Conservation (phyloP, 371 early-diverging fungal genomes). For the Lichtheimia ornata region DNA sequence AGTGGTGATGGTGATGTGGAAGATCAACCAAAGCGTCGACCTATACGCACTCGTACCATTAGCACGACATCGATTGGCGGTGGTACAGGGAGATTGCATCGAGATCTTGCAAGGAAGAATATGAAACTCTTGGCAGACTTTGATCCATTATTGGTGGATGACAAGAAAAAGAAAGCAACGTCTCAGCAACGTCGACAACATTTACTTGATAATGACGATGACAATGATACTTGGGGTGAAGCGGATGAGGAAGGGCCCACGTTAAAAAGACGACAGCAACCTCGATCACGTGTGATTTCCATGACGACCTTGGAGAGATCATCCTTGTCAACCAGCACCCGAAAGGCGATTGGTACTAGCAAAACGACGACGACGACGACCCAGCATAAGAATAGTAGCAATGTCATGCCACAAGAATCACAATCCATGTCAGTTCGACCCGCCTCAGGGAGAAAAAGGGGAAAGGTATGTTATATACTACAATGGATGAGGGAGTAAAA, state of each 20-base stretch:
- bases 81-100: neutral
- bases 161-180: neutral
- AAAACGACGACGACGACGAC: too few relatives aligned
- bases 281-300: slow-evolving; percentile 16
- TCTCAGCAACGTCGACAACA: neutral
- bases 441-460: slow-evolving; percentile 36
- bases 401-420: slow-evolving; percentile 6
- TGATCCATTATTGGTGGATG: slow-evolving; percentile 13
- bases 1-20: slow-evolving; percentile 1
- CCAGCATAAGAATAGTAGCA: slow-evolving; percentile 1
- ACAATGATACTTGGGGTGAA: slow-evolving; percentile 2
- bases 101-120: neutral
- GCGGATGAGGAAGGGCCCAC: neutral
- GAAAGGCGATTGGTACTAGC: neutral
- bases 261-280: neutral
- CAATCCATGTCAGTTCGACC: slow-evolving; percentile 8
- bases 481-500: slow-evolving; percentile 23
- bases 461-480: slow-evolving; percentile 36
- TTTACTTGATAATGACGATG: slow-evolving; percentile 2
- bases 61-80: slow-evolving; percentile 6
- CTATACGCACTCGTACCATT: slow-evolving; percentile 15
- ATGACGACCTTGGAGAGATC: slow-evolving; percentile 8
- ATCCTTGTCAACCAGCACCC: slow-evolving; percentile 1
- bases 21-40: slow-evolving; percentile 9
- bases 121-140: slow-evolving; percentile 9